These are phyloP conservation scores for Chlamydomonas sp. DNA, from an alignment of 139 green algal genomes.

Conservation along the genomic window DNA sequence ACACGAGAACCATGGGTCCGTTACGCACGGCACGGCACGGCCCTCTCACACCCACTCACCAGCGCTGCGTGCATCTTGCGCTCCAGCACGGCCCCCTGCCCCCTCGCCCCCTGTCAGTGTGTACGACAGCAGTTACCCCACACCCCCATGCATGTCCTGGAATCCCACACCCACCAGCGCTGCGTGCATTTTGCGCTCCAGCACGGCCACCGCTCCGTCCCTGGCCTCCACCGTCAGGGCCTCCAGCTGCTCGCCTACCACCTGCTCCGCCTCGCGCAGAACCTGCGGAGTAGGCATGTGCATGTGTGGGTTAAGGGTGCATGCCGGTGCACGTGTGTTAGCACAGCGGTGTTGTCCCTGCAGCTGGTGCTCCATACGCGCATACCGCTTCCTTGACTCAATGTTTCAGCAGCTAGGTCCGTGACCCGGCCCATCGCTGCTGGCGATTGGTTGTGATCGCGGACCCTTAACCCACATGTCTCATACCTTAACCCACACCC, in stretches of 20 bases:
- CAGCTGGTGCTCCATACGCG: too few relatives aligned
- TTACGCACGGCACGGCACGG: background rate
- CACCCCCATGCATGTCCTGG: too few relatives aligned
- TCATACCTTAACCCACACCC: background rate
- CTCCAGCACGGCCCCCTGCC: conserved; percentile 8
- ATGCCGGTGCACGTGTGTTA: background rate
- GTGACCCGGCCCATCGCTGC: too few relatives aligned
- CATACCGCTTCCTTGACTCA: too few relatives aligned
- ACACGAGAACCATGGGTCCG: too few relatives aligned
- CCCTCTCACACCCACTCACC: background rate
- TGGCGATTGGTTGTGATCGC: too few relatives aligned
- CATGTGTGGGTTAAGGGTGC: background rate
- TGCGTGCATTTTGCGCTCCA: conserved; percentile 32
- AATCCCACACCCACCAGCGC: conserved; percentile 1
- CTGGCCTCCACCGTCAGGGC: background rate
- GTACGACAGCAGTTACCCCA: too few relatives aligned
- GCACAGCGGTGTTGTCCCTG: too few relatives aligned
- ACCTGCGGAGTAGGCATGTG: too few relatives aligned
- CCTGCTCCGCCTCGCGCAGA: background rate
- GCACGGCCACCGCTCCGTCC: conserved; percentile 11
- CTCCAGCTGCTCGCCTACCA: background rate
- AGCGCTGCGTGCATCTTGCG: conserved; percentile 31
- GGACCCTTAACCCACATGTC: too few relatives aligned
- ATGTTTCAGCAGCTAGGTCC: too few relatives aligned
- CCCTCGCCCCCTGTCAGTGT: too few relatives aligned